Evolutionary conservation across 805 yeast species (phyloP).

Genomic region (Tetrapisispora nanseiensis): DNA sequence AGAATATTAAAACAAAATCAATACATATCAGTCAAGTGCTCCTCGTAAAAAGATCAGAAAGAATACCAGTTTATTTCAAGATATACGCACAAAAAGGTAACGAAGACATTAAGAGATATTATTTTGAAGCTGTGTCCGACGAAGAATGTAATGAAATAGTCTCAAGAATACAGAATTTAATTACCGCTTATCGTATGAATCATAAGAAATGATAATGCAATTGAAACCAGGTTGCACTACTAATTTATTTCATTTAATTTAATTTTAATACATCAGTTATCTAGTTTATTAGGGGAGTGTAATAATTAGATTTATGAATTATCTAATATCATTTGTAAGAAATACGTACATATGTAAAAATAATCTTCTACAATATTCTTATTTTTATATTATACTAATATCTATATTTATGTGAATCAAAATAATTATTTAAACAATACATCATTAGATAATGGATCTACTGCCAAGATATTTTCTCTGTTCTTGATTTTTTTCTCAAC

Average conservation of each 20-base stretch:
- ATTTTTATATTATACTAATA: too few species aligned
- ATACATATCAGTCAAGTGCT: conserved; percentile 75
- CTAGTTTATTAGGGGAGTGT: too few species aligned
- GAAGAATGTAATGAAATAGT: conserved; percentile 67
- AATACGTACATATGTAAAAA: too few species aligned
- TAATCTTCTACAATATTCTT: too few species aligned
- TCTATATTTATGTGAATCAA: background rate
- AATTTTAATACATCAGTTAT: too few species aligned
- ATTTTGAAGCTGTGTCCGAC: conserved; percentile 62
- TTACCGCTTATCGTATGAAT: conserved; percentile 43
- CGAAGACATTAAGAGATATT: conserved; percentile 70
- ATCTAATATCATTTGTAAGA: too few species aligned
- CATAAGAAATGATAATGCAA: conserved; percentile 16
- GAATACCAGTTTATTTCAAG: conserved; percentile 72
- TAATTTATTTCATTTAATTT: too few species aligned
- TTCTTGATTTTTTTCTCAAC: conserved; percentile 61
- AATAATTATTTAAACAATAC: conserved; percentile 50
- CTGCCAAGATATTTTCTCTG: conserved; percentile 63
- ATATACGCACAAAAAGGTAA: conserved; percentile 58
- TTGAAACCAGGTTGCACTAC: too few species aligned
- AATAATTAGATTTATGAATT: too few species aligned
- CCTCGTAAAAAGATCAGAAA: conserved; percentile 64
- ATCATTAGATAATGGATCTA: conserved; percentile 77
- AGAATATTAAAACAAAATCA: conserved; percentile 70
- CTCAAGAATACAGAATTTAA: conserved; percentile 49